These are phyloP conservation scores for Thelonectria blattea DNA, from an alignment of 2,329 filamentous ascomycete species.

Conservation along the genomic window DNA sequence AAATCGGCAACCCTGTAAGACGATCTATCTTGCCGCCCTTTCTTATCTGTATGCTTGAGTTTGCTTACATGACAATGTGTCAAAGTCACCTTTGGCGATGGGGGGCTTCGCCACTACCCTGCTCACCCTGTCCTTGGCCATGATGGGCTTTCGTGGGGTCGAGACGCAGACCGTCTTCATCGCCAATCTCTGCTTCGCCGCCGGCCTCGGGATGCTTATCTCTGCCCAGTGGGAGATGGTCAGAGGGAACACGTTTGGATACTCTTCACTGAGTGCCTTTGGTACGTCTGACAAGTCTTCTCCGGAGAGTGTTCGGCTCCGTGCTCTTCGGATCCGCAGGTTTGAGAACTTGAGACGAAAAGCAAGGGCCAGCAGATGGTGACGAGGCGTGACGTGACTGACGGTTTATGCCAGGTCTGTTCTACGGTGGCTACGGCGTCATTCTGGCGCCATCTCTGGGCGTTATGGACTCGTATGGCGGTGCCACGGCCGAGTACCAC, in stretches of 20 bases:
- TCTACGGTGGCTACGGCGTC: conserved; percentile 21
- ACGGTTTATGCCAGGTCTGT: background rate
- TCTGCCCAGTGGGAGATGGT: conserved; percentile 63
- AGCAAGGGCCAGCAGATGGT: background rate
- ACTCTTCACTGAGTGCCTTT: conserved; percentile 61
- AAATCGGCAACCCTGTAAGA: conserved; percentile 16
- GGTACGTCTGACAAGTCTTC: conserved; percentile 45
- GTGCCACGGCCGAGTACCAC: conserved; percentile 18
- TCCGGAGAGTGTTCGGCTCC: too few species aligned
- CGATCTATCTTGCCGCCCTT: background rate
- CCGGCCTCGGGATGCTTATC: conserved; percentile 57
- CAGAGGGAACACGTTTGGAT: conserved; percentile 58
- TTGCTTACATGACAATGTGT: conserved; percentile 3
- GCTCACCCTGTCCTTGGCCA: conserved; percentile 57
- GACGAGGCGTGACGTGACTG: background rate
- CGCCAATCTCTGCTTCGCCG: conserved; percentile 59
- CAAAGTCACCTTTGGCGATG: conserved; percentile 15
- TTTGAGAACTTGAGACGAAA: too few species aligned
- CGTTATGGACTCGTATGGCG: conserved; percentile 17
- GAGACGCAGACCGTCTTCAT: conserved; percentile 58
- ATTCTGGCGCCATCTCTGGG: conserved; percentile 14
- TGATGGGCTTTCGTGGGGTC: conserved; percentile 62
- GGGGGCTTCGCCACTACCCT: conserved; percentile 56
- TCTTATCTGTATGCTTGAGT: background rate
- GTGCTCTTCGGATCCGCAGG: too few species aligned